Evolutionary conservation across 164 flowering plant species (phyloP).

Genomic region (Tetrastigma voinierianum): DNA sequence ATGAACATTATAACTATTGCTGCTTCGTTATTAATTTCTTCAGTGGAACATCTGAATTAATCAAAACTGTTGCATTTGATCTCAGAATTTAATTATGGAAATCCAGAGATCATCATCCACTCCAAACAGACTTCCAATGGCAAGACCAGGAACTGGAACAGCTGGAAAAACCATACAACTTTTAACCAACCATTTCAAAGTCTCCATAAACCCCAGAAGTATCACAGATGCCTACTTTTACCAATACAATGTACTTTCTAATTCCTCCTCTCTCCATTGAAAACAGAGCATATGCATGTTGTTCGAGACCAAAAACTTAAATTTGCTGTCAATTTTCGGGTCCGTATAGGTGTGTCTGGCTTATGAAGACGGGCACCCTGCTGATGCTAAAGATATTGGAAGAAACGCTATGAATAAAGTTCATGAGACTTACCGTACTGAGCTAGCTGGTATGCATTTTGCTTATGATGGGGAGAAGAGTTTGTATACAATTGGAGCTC

Average conservation of each 20-base stretch:
- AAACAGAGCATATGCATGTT: no score
- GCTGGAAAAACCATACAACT: constrained; percentile 60
- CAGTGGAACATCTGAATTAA: no score
- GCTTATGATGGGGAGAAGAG: constrained; percentile 97
- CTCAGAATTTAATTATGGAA: no score
- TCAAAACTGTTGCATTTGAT: no score
- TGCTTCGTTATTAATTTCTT: no score
- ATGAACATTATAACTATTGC: no score
- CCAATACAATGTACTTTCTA: constrained; percentile 79
- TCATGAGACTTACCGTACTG: constrained; percentile 63
- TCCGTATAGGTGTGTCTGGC: constrained; percentile 55
- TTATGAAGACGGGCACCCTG: constrained; percentile 86
- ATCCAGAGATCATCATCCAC: constrained; percentile 8
- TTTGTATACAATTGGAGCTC: constrained; percentile 79
- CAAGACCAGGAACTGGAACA: constrained; percentile 59
- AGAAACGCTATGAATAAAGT: constrained; percentile 74
- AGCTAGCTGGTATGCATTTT: constrained; percentile 66
- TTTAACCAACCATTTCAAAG: constrained; percentile 73
- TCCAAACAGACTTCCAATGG: constrained; percentile 51
- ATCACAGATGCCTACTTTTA: constrained; percentile 60
- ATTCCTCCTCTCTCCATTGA: no score
- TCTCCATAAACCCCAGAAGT: constrained; percentile 25
- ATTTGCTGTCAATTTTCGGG: neutral
- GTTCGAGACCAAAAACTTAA: neutral
- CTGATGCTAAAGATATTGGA: constrained; percentile 83